Conservation (phyloP, 2,329 filamentous ascomycete genomes). For the Pseudogymnoascus sp. region DNA sequence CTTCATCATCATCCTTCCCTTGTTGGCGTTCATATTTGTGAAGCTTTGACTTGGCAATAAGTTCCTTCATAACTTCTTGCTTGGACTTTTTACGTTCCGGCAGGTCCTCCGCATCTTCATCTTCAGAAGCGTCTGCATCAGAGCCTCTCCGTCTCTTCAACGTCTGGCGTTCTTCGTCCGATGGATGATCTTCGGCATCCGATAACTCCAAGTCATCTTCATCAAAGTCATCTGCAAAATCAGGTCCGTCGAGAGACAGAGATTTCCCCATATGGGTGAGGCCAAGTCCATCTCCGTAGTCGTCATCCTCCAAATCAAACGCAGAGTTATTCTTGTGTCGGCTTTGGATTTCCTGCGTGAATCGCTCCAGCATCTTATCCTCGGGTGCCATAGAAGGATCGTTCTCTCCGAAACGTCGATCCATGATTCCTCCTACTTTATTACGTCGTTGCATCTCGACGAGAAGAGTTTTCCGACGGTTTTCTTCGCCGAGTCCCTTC, state of each 20-base stretch:
- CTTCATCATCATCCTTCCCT: conserved; percentile 87
- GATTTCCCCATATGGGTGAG: conserved; percentile 81
- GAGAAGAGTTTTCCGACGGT: conserved; percentile 73
- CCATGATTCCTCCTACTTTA: conserved; percentile 85
- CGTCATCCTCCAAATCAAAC: conserved; percentile 86
- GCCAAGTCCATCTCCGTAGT: conserved; percentile 54
- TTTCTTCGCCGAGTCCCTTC: conserved; percentile 80
- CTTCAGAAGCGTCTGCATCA: conserved; percentile 40
- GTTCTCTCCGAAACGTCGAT: conserved; percentile 91
- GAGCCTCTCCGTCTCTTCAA: conserved; percentile 50
- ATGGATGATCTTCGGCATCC: conserved; percentile 50
- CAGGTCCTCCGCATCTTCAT: conserved; percentile 44
- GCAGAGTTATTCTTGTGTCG: conserved; percentile 68
- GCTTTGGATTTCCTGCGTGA: conserved; percentile 77
- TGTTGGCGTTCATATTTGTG: conserved; percentile 93
- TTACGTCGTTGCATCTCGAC: conserved; percentile 82
- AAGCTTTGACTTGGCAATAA: conserved; percentile 94
- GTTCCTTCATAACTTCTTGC: conserved; percentile 94
- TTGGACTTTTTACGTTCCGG: conserved; percentile 89
- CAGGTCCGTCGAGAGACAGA: conserved; percentile 53
- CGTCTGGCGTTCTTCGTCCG: conserved; percentile 45
- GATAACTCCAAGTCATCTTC: conserved; percentile 60
- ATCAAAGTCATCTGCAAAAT: conserved; percentile 64
- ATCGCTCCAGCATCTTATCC: conserved; percentile 84
- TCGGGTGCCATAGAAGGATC: conserved; percentile 91